A percentile compares a stretch with the other conserved stretches of the same genome.
Evolutionary conservation across 2,329 filamentous ascomycete genomes (phyloP).

Genomic region (Ceratocystis destructans): DNA sequence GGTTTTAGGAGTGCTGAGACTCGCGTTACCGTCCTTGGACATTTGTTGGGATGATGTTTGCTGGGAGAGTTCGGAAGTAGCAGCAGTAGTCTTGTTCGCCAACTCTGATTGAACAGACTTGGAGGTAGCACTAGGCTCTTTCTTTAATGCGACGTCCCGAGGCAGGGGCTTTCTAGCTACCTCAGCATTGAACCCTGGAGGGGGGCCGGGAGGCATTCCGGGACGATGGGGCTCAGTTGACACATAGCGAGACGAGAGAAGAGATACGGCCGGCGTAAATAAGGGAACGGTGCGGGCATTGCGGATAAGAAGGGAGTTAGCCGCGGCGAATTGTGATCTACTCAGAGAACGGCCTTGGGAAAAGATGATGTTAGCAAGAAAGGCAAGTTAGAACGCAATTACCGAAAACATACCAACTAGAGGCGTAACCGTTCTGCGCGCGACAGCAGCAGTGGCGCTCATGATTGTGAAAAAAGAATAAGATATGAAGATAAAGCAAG

Average conservation of each 20-base stretch:
- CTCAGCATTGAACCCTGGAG: slow-evolving; percentile 82
- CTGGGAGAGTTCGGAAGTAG: slow-evolving; percentile 19
- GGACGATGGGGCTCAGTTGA: slow-evolving; percentile 46
- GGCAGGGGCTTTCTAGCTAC: slow-evolving; percentile 73
- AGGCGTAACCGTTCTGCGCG: slow-evolving; percentile 16
- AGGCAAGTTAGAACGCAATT: neutral
- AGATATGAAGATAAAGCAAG: neutral
- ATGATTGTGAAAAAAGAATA: slow-evolving; percentile 8
- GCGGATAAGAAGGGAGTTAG: slow-evolving; percentile 18
- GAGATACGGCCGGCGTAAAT: slow-evolving; percentile 38
- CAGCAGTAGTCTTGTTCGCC: slow-evolving; percentile 23
- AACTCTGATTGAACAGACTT: slow-evolving; percentile 23
- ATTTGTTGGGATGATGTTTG: slow-evolving; percentile 22
- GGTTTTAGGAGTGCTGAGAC: slow-evolving; percentile 28
- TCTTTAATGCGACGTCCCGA: slow-evolving; percentile 30
- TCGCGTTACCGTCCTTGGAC: slow-evolving; percentile 22
- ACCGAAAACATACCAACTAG: slow-evolving; percentile 14
- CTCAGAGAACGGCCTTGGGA: slow-evolving; percentile 17
- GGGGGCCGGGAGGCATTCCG: slow-evolving; percentile 41
- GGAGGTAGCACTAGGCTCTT: slow-evolving; percentile 23
- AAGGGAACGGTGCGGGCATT: slow-evolving; percentile 20
- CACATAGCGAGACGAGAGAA: slow-evolving; percentile 41
- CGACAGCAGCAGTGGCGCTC: slow-evolving; percentile 17
- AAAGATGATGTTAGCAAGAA: neutral
- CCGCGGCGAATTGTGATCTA: slow-evolving; percentile 18